Percentiles rank a stretch among this genome's conserved stretches.
Evolutionary conservation across 2,329 filamentous ascomycete species (phyloP).

Genomic region (Zymoseptoria tritici): DNA sequence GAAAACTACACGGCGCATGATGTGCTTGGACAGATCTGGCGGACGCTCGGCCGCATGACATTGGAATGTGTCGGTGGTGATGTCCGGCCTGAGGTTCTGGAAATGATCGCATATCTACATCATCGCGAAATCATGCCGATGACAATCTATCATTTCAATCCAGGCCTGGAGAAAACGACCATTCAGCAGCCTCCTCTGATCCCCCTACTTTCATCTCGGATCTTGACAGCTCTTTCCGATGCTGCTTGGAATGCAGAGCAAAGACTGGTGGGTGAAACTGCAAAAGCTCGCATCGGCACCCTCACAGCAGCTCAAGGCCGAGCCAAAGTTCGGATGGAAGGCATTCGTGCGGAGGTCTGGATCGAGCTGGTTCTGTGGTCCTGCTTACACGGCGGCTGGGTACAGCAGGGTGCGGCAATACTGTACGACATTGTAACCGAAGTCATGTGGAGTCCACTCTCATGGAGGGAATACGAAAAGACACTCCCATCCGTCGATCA

Average conservation of each 20-base stretch:
- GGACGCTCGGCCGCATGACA: constrained; percentile 40
- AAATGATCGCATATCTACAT: constrained; percentile 43
- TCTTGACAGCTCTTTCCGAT: constrained; percentile 44
- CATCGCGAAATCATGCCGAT: constrained; percentile 41
- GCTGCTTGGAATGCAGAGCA: constrained; percentile 44
- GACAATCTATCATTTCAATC: constrained; percentile 37
- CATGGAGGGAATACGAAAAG: constrained; percentile 37
- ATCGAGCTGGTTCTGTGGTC: constrained; percentile 47
- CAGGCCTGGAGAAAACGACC: constrained; percentile 29
- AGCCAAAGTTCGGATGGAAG: constrained; percentile 29
- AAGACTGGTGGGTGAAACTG: constrained; percentile 22
- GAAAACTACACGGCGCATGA: constrained; percentile 26
- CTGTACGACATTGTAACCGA: constrained; percentile 25
- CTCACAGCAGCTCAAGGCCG: constrained; percentile 36
- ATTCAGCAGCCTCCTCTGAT: constrained; percentile 43
- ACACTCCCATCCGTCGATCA: constrained; percentile 13
- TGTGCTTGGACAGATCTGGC: constrained; percentile 41
- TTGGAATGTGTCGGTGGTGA: constrained; percentile 24
- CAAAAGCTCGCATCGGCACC: constrained; percentile 28
- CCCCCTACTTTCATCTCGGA: constrained; percentile 41
- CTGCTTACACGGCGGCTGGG: constrained; percentile 43
- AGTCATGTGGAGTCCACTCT: constrained; percentile 28
- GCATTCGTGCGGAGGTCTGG: constrained; percentile 41
- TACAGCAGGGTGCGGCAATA: constrained; percentile 36
- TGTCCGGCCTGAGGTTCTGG: constrained; percentile 39